Conservation (phyloP, 2,329 filamentous ascomycete species). For the Neobulgaria alba region DNA sequence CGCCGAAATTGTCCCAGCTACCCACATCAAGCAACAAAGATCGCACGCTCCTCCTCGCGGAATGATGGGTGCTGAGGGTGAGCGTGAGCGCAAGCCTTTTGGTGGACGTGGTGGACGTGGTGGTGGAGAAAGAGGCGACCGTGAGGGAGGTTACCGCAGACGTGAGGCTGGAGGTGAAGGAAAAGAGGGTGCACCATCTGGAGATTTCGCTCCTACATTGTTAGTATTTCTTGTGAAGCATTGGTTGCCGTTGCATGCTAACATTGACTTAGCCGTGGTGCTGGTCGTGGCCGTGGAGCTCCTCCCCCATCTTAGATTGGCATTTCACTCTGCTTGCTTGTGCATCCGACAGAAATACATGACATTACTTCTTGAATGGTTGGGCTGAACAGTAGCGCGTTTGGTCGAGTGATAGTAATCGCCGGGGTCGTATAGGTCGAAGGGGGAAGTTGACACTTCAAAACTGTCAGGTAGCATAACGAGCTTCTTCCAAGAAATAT, state of each 20-base stretch:
- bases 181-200: constrained; percentile 88
- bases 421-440: constrained; percentile 38
- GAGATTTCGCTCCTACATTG: constrained; percentile 89
- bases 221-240: constrained; percentile 38
- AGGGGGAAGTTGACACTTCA: constrained; percentile 35
- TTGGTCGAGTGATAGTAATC: constrained; percentile 41
- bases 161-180: constrained; percentile 68
- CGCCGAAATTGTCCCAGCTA: constrained; percentile 97
- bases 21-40: constrained; percentile 99
- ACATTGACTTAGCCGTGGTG: constrained; percentile 59
- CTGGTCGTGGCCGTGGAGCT: constrained; percentile 81
- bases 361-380: constrained; percentile 28
- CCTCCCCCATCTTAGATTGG: constrained; percentile 37
- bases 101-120: constrained; percentile 65
- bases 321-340: constrained; percentile 27
- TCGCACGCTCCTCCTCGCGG: constrained; percentile 81
- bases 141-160: constrained; percentile 87
- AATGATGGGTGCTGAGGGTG: constrained; percentile 85
- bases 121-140: constrained; percentile 53
- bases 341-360: constrained; percentile 29
- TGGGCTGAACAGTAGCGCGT: constrained; percentile 40
- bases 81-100: constrained; percentile 74
- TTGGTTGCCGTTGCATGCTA: constrained; percentile 21
- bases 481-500: constrained; percentile 29
- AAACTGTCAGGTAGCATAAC: constrained; percentile 32